Percentiles rank a stretch among this genome's conserved stretches.
Conservation (phyloP, 164 flowering plant genomes). For the Hamamelis virginiana region DNA sequence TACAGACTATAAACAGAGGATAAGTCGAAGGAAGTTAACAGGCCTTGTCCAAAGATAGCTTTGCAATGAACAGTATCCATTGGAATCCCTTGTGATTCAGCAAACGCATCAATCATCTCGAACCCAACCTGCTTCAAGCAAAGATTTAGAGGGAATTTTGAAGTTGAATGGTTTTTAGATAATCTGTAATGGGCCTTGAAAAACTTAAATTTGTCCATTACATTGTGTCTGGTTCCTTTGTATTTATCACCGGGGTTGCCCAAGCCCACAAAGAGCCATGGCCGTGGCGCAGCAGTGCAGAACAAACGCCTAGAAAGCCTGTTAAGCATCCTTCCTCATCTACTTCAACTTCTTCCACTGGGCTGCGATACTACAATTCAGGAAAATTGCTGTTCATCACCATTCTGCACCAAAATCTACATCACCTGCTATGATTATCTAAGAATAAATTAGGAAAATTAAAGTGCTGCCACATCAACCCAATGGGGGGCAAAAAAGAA, state of each 20-base stretch:
- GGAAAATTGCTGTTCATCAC: background rate
- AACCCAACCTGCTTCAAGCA: slow-evolving; percentile 69
- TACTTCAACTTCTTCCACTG: background rate
- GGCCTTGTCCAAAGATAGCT: slow-evolving; percentile 86
- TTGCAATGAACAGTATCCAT: slow-evolving; percentile 69
- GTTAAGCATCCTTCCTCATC: slow-evolving; percentile 31
- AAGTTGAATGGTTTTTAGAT: background rate
- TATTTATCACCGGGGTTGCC: slow-evolving; percentile 94
- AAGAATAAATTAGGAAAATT: background rate
- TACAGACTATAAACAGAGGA: background rate
- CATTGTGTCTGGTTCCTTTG: slow-evolving; percentile 90
- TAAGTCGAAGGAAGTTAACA: slow-evolving; percentile 9
- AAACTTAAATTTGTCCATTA: slow-evolving; percentile 9
- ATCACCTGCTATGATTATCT: background rate
- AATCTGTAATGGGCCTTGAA: background rate
- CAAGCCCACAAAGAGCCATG: slow-evolving; percentile 94
- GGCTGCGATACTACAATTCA: background rate
- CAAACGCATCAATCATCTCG: slow-evolving; percentile 84
- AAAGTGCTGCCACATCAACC: too few relatives aligned
- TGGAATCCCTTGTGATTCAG: slow-evolving; percentile 63
- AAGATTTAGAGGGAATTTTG: background rate
- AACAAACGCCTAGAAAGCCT: slow-evolving; percentile 40
- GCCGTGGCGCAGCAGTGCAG: slow-evolving; percentile 41
- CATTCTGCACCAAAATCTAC: background rate
- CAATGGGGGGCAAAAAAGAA: too few relatives aligned